Base-by-base conservation (phyloP, 2,329 filamentous ascomycete genomes). In the Venturia asperata region DNA sequence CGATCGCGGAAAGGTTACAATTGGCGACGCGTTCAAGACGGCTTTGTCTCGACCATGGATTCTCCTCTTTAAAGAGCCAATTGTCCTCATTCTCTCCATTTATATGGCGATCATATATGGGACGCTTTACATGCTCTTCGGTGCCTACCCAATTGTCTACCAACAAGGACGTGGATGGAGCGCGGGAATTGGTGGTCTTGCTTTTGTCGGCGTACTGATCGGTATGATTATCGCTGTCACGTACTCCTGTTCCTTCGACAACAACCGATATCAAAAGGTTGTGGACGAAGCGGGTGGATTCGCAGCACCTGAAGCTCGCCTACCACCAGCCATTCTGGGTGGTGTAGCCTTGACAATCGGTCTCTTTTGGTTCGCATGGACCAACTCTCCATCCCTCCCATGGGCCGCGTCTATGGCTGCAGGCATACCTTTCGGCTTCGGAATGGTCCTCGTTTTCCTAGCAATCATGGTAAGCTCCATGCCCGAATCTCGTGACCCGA, bases 301-400 rank as follows among this genome's bases (percentile, higher is more conserved):
- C 61, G 85, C 86, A 1, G 83, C 87, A 0, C 85, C 87, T 0
- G 88, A 91, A 74, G 82, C 85, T 11, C 82, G 88, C 24, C 78
- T 92, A 1, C 82, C 83, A 0, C 80, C 83, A 5, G 82, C 82
- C 61, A 81, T 89, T 67, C 71, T 89, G 43, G 88, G 87, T 11
- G 83, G 83, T 17, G 72, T 88, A 24, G 77, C 82, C 3, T 76
- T 91, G 3, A 88, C 88, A 2, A 72, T 86, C 21, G 84, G 86
- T 5, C 77, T 89, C 21, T 88, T 89, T 78, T 85, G 83, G 79
- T 88, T 88, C 69, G 86, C 85, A 1, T 89, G 86, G 86, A 88
- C 86, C 0, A 85, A 84, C 67, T 79, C 76, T 21, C 77, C 79
- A 0, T 74, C 74, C 5, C 76, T 87, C n/a, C 84, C 86, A 72